Evolutionary conservation across 169 alveolate genomes (phyloP).

Genomic region (Cryptosporidium meleagridis): DNA sequence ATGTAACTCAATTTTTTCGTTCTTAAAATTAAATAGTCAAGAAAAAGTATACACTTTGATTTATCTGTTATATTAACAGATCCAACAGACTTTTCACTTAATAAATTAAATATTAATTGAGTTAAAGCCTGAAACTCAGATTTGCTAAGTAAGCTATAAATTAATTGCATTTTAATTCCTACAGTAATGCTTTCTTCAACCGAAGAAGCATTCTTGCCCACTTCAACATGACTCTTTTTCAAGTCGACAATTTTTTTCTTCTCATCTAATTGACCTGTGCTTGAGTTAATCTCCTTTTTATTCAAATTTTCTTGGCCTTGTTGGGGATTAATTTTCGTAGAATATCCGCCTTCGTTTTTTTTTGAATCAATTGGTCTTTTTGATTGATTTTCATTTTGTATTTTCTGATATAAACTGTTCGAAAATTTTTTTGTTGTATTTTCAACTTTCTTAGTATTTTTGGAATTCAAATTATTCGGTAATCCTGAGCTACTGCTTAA

Average conservation of each 20-base stretch:
- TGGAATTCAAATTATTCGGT: background rate
- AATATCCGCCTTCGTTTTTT: background rate
- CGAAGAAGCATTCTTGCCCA: background rate
- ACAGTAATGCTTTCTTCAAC: constrained; percentile 34
- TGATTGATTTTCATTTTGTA: background rate
- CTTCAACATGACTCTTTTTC: background rate
- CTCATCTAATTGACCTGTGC: background rate
- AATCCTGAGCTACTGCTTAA: background rate
- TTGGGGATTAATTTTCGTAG: background rate
- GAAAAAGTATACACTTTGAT: constrained; percentile 30
- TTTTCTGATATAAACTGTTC: background rate
- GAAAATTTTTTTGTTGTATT: background rate
- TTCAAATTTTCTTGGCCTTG: background rate
- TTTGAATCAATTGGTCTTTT: background rate
- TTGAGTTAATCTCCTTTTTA: background rate
- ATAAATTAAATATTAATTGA: constrained; percentile 6
- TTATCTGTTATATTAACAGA: background rate
- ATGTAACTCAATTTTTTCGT: constrained; percentile 13
- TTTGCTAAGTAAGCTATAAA: constrained; percentile 27
- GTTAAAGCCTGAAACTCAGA: constrained; percentile 31
- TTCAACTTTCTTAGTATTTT: background rate
- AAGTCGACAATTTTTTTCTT: background rate
- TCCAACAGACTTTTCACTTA: background rate
- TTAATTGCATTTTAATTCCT: constrained; percentile 48
- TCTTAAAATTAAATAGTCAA: constrained; percentile 33